Base-by-base conservation (phyloP, 2,329 filamentous ascomycete genomes). In the Pseudocercospora musae region DNA sequence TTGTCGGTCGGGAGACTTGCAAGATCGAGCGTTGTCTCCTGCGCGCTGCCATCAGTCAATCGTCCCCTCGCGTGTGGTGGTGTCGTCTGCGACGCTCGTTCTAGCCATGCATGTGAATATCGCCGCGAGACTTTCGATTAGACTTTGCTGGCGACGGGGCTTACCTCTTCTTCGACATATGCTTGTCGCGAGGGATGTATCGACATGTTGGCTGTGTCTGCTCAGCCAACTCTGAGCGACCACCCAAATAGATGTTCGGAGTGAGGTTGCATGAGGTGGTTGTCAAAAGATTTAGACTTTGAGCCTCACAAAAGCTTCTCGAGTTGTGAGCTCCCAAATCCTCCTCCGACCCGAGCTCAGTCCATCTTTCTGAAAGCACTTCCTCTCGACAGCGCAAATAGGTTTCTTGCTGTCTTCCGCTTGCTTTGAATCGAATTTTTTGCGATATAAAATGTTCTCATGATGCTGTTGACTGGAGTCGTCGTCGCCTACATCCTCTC, bases 141-240 rank as follows among this genome's bases (percentile, higher is more conserved):
- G 58, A 44, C 48, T 29, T 18, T 25, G 9, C 23, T 21, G 20
- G 23, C 5, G 20, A 25, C 23, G 49, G 46, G 40, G 72, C 85
- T 81, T 83, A 90, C 88, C 81, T 89, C 84, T 58, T 97, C 94
- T 82, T 98, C 94, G 67, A 98, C 92, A 78, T 96, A 97, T 46
- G 94, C 94, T 78, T 94, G 89, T 68, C 95, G 87, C 76, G 94
- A 87, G 62, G 94, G 94, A 81, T 97, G 94, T 27, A 72, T 67
- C 33, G 64, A 59, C 66, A 68, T 68, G 15, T 52, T 62, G 58
- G 42, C 52, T 54, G 23, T 7, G n/a, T 18, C 20, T 11, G 7
- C 21, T 21, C 52, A 37, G 29, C 29, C 27, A 37, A 10, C 10
- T 18, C 48, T 15, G 25, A 29, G 2, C 8, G 48, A 23, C 48